Evolutionary conservation across 2,329 filamentous ascomycete genomes (phyloP).

Genomic region (Hymenoscyphus linearis): DNA sequence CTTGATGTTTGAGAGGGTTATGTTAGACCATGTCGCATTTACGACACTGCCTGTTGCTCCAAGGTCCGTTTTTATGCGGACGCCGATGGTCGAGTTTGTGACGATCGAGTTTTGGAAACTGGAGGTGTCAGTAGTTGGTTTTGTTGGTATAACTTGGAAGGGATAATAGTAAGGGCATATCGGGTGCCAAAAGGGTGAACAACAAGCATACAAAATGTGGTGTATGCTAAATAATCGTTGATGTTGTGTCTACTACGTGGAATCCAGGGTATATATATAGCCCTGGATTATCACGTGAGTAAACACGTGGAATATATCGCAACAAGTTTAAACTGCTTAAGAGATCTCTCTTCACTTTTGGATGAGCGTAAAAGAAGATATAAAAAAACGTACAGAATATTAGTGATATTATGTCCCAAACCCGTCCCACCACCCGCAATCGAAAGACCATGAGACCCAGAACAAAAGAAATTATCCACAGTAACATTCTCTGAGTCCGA

Average conservation of each 20-base stretch:
- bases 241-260: no score
- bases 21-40: constrained; percentile 40
- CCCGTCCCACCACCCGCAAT: constrained; percentile 11
- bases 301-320: no score
- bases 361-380: not conserved
- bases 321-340: no score
- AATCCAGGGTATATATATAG: no score
- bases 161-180: no score
- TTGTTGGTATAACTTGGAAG: no score
- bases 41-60: constrained; percentile 33
- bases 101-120: constrained; percentile 24
- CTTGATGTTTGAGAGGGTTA: constrained; percentile 38
- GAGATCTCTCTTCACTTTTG: not conserved
- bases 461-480: constrained; percentile 9
- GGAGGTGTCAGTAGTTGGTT: not conserved
- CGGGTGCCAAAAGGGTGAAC: no score
- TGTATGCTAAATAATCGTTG: no score
- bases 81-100: constrained; percentile 29
- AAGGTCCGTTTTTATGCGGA: constrained; percentile 34
- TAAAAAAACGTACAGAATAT: constrained; percentile 9
- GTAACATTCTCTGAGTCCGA: constrained; percentile 10
- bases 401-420: constrained; percentile 7
- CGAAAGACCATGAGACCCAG: constrained; percentile 10
- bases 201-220: no score
- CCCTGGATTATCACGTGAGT: no score